These are phyloP conservation scores for Aspergillus sclerotioniger DNA, from an alignment of 495 filamentous ascomycete species.

Conservation along the genomic window DNA sequence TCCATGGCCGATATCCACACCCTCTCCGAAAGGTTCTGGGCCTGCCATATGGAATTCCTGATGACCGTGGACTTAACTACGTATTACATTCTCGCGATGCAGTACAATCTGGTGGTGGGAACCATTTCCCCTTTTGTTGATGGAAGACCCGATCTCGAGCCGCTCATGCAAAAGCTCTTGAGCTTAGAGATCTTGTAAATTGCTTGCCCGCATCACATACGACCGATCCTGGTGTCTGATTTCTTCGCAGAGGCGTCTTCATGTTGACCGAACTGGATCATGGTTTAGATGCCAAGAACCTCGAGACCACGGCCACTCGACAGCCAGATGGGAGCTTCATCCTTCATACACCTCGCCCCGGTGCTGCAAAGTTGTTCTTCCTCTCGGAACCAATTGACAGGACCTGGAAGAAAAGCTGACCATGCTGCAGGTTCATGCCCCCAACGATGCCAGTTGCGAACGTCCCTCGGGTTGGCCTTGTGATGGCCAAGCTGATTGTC, in stretches of 20 bases:
- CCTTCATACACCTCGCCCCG: not conserved
- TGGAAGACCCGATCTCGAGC: not conserved
- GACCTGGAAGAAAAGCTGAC: not conserved
- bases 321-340: not conserved
- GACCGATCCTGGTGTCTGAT: not conserved
- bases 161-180: not conserved
- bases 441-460: slow-evolving; percentile 26
- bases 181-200: not conserved
- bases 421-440: not conserved
- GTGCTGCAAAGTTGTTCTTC: not conserved
- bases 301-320: not conserved
- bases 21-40: not conserved
- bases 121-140: not conserved
- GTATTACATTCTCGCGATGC: not conserved
- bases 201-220: not conserved
- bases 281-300: not conserved
- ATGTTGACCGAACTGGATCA: slow-evolving; percentile 1
- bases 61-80: not conserved
- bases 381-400: not conserved
- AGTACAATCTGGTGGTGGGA: not conserved
- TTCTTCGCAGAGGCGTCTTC: not conserved
- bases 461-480: slow-evolving; percentile 26
- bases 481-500: slow-evolving; percentile 34
- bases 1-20: slow-evolving; percentile 3
- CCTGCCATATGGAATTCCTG: not conserved